Base-by-base conservation (phyloP, 495 filamentous ascomycete species). In the Choiromyces venosus region DNA sequence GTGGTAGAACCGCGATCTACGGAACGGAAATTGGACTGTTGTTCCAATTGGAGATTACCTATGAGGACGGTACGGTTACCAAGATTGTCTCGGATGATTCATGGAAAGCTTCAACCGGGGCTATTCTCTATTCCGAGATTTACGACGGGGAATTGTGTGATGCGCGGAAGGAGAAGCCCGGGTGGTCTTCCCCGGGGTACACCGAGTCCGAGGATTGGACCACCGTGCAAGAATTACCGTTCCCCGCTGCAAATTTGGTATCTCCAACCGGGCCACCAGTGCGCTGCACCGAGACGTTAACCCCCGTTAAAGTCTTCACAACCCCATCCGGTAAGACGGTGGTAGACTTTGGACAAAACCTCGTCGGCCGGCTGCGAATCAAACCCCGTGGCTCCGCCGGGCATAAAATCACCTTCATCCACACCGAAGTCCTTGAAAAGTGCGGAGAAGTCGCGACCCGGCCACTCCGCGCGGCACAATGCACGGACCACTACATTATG, bases 281-380 rank as follows among this genome's bases (percentile, higher is more conserved):
- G 25, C 52, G 52, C 16, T 61, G 52, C 52, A 61, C 52, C 52
- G 52, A 33, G 25, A 18, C 16, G 6, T 12, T 29, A 18, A 12
- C 52, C 4, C 52, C 52, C 0, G 25, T 61, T 16, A 61, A 16
- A 33, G 52, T 16, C 52, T 61, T 85, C n/a, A 84, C 71, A 16
- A 86, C 83, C 14, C 84, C 85, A 3, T 80, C 82, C 1, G 84
- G 84, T 16, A 86, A 84, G 64, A 84, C 83, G 25, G 78, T 85
- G 25, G 68, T 89, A 8, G 87, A 89, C 73, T 88, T 87, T 73
- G 86, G 86, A 18, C 87, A 88, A 73, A 89, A 88, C 70, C 80
- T 88, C 16, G 87, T 87, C 6, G 87, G 86, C 5, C 83, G 82
- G 66, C 75, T 88, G n/a, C 77, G 77, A 7, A 75, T 86, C 33